Evolutionary conservation across 495 filamentous ascomycete species (phyloP).

Genomic region (Daldinia caldariorum): DNA sequence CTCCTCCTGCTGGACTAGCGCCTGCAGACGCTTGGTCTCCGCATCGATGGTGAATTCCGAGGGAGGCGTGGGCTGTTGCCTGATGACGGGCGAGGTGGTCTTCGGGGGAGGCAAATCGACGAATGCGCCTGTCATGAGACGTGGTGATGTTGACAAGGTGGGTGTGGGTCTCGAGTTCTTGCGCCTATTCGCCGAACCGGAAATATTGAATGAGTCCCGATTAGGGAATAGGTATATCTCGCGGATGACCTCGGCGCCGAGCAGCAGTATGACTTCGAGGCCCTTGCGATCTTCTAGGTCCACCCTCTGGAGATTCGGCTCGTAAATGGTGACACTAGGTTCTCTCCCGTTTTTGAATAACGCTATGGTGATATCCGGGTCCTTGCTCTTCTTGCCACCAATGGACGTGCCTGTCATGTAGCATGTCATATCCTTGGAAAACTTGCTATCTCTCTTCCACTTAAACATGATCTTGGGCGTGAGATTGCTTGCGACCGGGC

Average conservation of each 20-base stretch:
- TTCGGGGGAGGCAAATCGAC: constrained; percentile 34
- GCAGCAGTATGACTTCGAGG: constrained; percentile 85
- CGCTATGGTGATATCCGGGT: constrained; percentile 93
- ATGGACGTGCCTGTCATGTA: constrained; percentile 79
- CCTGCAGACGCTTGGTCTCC: constrained; percentile 69
- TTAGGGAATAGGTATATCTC: constrained; percentile 81
- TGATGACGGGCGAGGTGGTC: constrained; percentile 31
- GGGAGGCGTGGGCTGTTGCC: constrained; percentile 42
- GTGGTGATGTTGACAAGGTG: constrained; percentile 33
- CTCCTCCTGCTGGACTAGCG: constrained; percentile 64
- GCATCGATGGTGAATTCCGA: constrained; percentile 65
- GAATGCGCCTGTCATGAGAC: constrained; percentile 42
- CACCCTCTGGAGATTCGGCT: constrained; percentile 88
- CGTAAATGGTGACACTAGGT: constrained; percentile 77
- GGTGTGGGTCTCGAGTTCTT: constrained; percentile 57
- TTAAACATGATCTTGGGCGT: constrained; percentile 85
- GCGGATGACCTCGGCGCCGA: constrained; percentile 83
- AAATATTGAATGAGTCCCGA: constrained; percentile 81
- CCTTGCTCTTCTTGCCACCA: constrained; percentile 77
- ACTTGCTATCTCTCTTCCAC: constrained; percentile 90
- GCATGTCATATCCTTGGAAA: constrained; percentile 83
- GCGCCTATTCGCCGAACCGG: constrained; percentile 52
- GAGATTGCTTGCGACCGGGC: constrained; percentile 71
- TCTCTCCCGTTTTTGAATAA: constrained; percentile 71
- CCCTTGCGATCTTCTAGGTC: constrained; percentile 96